A percentile compares a stretch with the other conserved stretches of the same genome.
These are phyloP conservation scores for Musa itinerans DNA, from an alignment of 176 grass and related monocot species.

Conservation along the genomic window DNA sequence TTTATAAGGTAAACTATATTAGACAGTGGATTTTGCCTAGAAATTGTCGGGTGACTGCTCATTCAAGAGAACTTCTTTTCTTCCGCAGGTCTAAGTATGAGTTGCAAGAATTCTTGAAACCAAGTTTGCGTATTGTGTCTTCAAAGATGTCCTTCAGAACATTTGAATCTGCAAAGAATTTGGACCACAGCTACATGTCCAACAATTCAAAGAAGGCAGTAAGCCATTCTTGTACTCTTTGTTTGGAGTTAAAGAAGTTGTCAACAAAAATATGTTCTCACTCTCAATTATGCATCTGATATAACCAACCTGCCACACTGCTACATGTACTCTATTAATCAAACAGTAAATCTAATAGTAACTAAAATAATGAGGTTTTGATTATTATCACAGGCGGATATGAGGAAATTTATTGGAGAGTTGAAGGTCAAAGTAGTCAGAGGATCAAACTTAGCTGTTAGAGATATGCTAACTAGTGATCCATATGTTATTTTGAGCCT, in stretches of 20 bases:
- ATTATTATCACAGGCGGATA: conserved; percentile 56
- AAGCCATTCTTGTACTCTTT: conserved; percentile 41
- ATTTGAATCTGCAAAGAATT: conserved; percentile 51
- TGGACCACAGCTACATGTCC: conserved; percentile 26
- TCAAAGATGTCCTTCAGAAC: conserved; percentile 70
- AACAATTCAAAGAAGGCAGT: conserved; percentile 48
- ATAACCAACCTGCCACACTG: not conserved
- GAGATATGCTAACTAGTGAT: conserved; percentile 92
- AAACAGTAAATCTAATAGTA: no score
- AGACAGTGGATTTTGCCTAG: not conserved
- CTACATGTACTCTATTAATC: no score
- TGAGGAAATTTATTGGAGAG: conserved; percentile 66
- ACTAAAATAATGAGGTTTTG: conserved; percentile 8
- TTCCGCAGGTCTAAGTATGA: conserved; percentile 77
- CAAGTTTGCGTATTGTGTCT: conserved; percentile 81
- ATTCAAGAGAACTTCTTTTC: not conserved
- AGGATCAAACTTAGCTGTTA: conserved; percentile 68
- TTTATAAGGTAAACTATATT: conserved; percentile 62
- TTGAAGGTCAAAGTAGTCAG: conserved; percentile 78
- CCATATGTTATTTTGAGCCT: conserved; percentile 88
- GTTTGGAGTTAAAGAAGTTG: conserved; percentile 6
- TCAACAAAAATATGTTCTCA: not conserved
- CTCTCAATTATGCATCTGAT: not conserved
- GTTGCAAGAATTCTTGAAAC: conserved; percentile 94
- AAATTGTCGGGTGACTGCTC: not conserved